phyloP scores from a whole-genome alignment of 495 filamentous ascomycete species.

The Chaetomium cochliodes region DNA sequence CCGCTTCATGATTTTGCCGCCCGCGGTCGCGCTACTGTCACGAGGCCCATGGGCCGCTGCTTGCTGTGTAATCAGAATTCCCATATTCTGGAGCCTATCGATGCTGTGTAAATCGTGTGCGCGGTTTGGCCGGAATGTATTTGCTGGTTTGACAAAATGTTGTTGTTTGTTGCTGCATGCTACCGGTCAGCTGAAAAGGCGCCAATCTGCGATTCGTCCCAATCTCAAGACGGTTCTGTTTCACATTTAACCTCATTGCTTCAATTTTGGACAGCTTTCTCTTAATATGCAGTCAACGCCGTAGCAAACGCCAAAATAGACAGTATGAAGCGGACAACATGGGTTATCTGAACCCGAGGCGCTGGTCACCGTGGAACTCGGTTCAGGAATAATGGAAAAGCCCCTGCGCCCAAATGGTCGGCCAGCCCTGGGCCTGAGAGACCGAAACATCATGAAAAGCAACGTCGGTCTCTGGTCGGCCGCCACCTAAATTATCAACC shows the following conservation, averaged over 20 bases:
- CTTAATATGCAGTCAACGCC: too few relatives aligned
- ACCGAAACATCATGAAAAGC: not conserved
- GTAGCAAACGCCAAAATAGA: too few relatives aligned
- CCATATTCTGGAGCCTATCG: not conserved
- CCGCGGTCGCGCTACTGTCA: constrained; percentile 7
- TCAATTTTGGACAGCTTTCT: too few relatives aligned
- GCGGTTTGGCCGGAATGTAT: too few relatives aligned
- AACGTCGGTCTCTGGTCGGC: not conserved
- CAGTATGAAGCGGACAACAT: too few relatives aligned
- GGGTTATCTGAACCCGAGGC: not conserved
- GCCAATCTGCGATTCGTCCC: too few relatives aligned
- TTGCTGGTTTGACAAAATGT: too few relatives aligned
- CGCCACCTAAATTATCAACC: not conserved
- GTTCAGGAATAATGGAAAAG: not conserved
- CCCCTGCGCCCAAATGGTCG: not conserved
- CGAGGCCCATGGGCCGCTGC: not conserved
- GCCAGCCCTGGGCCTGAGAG: not conserved
- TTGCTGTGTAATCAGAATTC: not conserved
- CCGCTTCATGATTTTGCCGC: constrained; percentile 11
- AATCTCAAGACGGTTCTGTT: too few relatives aligned
- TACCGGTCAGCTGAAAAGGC: too few relatives aligned
- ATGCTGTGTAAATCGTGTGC: too few relatives aligned
- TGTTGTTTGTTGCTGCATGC: too few relatives aligned
- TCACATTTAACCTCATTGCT: too few relatives aligned
- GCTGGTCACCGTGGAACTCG: not conserved